Percentiles rank a stretch among this genome's conserved stretches.
Evolutionary conservation across 2,329 filamentous ascomycete genomes (phyloP).

Genomic region (Fusarium sp.): DNA sequence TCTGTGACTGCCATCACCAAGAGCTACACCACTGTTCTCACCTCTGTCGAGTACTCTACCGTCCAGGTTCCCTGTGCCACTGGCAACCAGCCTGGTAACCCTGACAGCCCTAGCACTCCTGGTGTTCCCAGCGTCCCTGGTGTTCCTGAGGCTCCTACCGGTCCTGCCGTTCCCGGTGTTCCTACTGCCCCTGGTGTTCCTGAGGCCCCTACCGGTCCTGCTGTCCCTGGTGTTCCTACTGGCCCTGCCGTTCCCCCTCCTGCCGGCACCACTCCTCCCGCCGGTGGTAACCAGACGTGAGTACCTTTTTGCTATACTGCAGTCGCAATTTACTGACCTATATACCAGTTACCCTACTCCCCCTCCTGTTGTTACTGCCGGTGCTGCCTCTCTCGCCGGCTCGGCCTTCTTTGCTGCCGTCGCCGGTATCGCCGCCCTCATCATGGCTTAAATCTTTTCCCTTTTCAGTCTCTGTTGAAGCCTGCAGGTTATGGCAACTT

Average conservation of each 20-base stretch:
- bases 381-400: conserved; percentile 62
- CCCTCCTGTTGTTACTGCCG: conserved; percentile 57
- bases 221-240: conserved; percentile 20
- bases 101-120: neutral
- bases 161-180: conserved; percentile 35
- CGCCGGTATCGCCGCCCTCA: conserved; percentile 62
- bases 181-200: conserved; percentile 37
- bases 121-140: conserved; percentile 4
- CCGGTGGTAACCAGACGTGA: conserved; percentile 48
- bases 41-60: conserved; percentile 62
- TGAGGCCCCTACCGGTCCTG: no score
- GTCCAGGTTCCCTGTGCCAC: conserved; percentile 42
- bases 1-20: conserved; percentile 64
- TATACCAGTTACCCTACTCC: conserved; percentile 32
- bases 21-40: conserved; percentile 64
- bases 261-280: conserved; percentile 32
- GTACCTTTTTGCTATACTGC: conserved; percentile 15
- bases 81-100: conserved; percentile 17
- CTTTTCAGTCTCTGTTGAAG: conserved; percentile 49
- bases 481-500: conserved; percentile 53
- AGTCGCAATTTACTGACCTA: conserved; percentile 13
- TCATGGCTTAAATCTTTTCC: conserved; percentile 61
- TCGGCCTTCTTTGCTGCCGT: conserved; percentile 64
- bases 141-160: conserved; percentile 18
- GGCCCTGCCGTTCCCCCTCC: conserved; percentile 44